Evolutionary conservation across 768 basidiomycete genomes (phyloP).

Genomic region (Tricholoma matsutake): DNA sequence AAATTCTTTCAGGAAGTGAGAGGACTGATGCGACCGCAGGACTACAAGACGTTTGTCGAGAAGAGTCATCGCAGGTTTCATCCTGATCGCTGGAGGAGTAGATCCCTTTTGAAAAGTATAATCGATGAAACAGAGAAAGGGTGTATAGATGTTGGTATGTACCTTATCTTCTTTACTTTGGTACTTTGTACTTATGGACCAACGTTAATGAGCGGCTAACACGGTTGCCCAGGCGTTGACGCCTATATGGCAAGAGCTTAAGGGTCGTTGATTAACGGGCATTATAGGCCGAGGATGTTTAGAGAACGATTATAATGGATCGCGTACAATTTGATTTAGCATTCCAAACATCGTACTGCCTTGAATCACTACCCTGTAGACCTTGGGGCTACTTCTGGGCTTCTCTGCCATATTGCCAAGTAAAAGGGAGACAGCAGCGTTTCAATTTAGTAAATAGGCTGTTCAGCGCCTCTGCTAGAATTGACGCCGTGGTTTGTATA

Average conservation of each 20-base stretch:
- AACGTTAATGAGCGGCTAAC: constrained; percentile 39
- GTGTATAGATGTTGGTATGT: constrained; percentile 63
- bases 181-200: background rate
- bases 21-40: constrained; percentile 51
- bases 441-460: background rate
- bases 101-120: constrained; percentile 57
- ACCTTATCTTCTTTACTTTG: background rate
- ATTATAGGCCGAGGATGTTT: too few relatives aligned
- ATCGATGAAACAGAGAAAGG: constrained; percentile 54
- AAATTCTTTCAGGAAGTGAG: constrained; percentile 60
- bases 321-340: too few relatives aligned
- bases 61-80: constrained; percentile 75
- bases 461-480: background rate
- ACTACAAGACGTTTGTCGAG: constrained; percentile 64
- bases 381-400: too few relatives aligned
- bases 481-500: background rate
- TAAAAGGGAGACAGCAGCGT: background rate
- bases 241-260: constrained; percentile 55
- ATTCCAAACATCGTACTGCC: too few relatives aligned
- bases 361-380: too few relatives aligned
- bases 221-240: constrained; percentile 74
- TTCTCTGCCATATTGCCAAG: too few relatives aligned
- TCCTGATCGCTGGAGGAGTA: constrained; percentile 75
- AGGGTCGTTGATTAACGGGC: constrained; percentile 11
- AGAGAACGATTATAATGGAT: too few relatives aligned